A percentile compares a stretch with the other conserved stretches of the same genome.
These are phyloP conservation scores for Violaceomyces palustris DNA, from an alignment of 1,284 basidiomycete genomes.

Conservation along the genomic window DNA sequence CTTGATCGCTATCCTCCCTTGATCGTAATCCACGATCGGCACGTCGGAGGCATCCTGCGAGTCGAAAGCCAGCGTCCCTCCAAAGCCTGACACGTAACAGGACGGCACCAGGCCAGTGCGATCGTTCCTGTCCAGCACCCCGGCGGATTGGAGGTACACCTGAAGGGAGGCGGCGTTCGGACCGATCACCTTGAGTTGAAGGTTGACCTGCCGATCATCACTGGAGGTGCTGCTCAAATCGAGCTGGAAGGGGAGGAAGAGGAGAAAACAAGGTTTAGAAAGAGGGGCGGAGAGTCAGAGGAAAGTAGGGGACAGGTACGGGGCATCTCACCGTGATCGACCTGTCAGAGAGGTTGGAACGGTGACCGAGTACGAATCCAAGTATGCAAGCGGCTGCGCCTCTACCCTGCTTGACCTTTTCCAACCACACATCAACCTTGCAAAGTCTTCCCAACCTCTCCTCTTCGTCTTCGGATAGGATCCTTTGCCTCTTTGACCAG, in stretches of 20 bases:
- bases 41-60: too few species aligned
- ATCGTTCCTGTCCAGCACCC: too few species aligned
- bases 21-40: too few species aligned
- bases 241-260: conserved; percentile 3
- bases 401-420: conserved; percentile 17
- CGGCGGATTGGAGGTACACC: conserved; percentile 15
- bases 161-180: conserved; percentile 10
- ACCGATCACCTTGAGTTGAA: conserved; percentile 10
- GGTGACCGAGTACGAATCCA: background rate
- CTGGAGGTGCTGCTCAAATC: too few species aligned
- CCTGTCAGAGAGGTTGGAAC: background rate
- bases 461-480: conserved; percentile 11
- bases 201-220: conserved; percentile 7
- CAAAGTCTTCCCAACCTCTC: conserved; percentile 21
- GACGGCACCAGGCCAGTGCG: background rate
- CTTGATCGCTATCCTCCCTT: too few species aligned
- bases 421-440: conserved; percentile 11
- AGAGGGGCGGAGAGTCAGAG: too few species aligned
- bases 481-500: background rate
- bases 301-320: conserved; percentile 1
- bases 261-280: too few species aligned
- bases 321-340: conserved; percentile 6
- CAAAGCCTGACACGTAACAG: background rate
- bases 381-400: conserved; percentile 21
- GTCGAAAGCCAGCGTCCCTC: too few species aligned